phyloP scores from a whole-genome alignment of 2,329 filamentous ascomycete genomes.

The Tolypocladium ovalisporum region DNA sequence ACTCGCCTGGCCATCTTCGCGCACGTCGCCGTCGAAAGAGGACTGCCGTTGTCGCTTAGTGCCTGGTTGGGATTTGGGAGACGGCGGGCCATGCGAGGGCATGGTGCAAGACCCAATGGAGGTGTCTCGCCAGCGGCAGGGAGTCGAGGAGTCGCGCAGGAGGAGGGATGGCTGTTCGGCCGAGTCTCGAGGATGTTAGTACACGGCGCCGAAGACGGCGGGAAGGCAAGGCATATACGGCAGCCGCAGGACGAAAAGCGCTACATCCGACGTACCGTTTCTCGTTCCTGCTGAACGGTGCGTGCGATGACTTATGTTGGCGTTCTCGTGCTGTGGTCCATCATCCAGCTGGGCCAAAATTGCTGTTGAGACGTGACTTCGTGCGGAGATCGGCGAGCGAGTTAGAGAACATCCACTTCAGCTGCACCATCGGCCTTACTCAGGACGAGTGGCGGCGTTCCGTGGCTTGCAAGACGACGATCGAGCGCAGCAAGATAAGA shows the following conservation, averaged over 20 bases:
- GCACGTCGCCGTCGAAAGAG: conserved; percentile 37
- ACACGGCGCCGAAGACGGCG: background rate
- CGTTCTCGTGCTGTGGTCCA: background rate
- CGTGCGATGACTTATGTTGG: background rate
- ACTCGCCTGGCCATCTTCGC: conserved; percentile 17
- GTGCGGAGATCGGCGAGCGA: background rate
- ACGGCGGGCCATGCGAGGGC: conserved; percentile 38
- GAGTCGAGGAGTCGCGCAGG: background rate
- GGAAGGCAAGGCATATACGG: background rate
- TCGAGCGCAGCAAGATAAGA: background rate
- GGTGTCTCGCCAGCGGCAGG: background rate
- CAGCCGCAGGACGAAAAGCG: background rate
- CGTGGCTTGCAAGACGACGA: background rate
- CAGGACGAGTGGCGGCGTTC: background rate
- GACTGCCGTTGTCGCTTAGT: conserved; percentile 46
- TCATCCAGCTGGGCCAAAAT: background rate
- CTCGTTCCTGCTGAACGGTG: background rate
- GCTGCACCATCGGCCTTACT: background rate
- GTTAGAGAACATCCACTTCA: background rate
- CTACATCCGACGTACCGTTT: background rate
- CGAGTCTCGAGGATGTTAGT: background rate
- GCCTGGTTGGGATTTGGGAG: conserved; percentile 36
- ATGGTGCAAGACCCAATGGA: conserved; percentile 12
- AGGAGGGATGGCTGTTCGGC: background rate
- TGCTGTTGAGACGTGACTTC: background rate